phyloP scores from a whole-genome alignment of 2,329 filamentous ascomycete genomes.

The Penicillium sp. region DNA sequence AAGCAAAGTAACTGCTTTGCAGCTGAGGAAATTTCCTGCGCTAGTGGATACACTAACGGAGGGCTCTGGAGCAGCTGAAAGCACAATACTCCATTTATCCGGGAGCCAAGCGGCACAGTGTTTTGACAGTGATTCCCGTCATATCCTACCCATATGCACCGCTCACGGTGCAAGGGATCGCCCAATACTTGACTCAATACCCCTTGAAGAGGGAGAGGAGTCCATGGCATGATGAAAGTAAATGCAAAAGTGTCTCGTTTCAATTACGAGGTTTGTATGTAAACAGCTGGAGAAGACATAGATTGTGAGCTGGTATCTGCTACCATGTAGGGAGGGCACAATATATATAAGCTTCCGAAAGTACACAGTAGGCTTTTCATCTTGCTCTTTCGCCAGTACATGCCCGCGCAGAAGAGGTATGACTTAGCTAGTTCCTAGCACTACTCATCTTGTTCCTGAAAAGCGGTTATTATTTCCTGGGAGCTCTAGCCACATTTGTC shows the following conservation, averaged over 20 bases:
- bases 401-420: not conserved
- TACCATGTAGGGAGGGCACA: not conserved
- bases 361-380: not conserved
- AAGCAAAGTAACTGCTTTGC: not conserved
- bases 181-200: no score
- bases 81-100: no score
- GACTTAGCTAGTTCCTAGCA: not conserved
- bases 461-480: not conserved
- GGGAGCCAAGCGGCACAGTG: no score
- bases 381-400: not conserved
- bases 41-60: no score
- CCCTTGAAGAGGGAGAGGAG: no score
- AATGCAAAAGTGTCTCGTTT: not conserved
- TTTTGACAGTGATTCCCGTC: no score
- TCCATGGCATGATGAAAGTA: no score
- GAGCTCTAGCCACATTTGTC: not conserved
- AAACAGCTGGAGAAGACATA: not conserved
- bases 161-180: no score
- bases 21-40: not conserved
- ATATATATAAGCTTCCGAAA: not conserved
- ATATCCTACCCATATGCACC: no score
- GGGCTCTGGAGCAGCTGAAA: no score
- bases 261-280: not conserved
- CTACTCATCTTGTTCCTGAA: not conserved
- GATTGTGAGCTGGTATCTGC: not conserved